Base-by-base conservation (phyloP, 2,329 filamentous ascomycete species). In the Didymella pinodella region DNA sequence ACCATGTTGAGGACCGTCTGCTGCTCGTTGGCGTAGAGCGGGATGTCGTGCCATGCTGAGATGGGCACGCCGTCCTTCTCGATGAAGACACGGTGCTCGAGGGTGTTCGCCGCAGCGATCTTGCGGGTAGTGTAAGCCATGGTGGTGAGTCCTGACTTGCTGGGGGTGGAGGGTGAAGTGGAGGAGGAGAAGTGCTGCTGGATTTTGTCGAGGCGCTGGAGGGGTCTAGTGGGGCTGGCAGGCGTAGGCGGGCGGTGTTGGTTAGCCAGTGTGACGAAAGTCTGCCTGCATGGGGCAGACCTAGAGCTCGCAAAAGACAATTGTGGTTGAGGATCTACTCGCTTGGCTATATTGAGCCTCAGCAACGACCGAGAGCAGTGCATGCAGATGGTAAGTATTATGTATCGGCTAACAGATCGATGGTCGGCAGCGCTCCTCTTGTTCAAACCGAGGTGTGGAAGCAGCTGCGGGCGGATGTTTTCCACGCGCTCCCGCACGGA, bases 1-100 rank as follows among this genome's bases (percentile, higher is more conserved):
- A 99, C 80, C 95, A 99, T 99, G 90, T 99, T 99, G 77, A 99
- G 87, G 79, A 98, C 84, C 72, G 90, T 96, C 86, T 97, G 88
- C 85, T 97, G 90, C 82, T 91, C 86, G 80, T 99, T 97, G 88
- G 94, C 94, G 79, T 93, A 99, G 72, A 99, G 91, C 64, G 95
- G 95, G 71, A 99, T 93, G 79, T 99, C 95, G 85, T 99, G 95
- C 88, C 97, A 99, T 71, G 94, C 91, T 65, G 94, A 98, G 80
- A 98, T 81, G 70, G 92, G 91, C 67, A 91, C 84, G 83, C 94
- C 95, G 90, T 98, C 92, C 85, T 96, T 93, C 86, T 99, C 94
- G 78, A 98, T 88, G 87, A 90, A 99, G 82, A 97, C 89, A 78
- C 95, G 92, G 88, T 97, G 93, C 85, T 98, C 93, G 78, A 97